Conservation (phyloP, 2,329 filamentous ascomycete genomes). For the Phoma herbarum region DNA sequence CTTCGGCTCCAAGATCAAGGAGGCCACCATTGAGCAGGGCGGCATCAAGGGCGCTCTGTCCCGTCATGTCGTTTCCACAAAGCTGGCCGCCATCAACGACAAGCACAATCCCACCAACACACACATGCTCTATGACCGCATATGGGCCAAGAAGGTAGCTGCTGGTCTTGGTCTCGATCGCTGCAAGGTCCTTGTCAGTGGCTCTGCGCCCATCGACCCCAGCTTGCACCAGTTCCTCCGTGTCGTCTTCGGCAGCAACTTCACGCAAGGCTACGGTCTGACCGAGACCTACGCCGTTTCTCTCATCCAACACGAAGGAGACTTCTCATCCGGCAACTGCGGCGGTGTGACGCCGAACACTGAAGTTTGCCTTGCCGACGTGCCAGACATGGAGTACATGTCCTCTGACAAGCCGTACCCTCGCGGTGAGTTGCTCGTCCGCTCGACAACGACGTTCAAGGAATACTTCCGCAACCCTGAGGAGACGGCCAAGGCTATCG, state of each 20-base stretch:
- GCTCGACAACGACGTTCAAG: conserved; percentile 80
- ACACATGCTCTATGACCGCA: conserved; percentile 80
- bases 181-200: conserved; percentile 78
- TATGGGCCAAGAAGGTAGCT: conserved; percentile 90
- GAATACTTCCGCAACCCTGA: conserved; percentile 92
- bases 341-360: conserved; percentile 72
- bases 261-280: conserved; percentile 89
- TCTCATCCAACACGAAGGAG: conserved; percentile 72
- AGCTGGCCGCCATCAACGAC: conserved; percentile 79
- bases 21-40: conserved; percentile 77
- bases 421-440: conserved; percentile 86
- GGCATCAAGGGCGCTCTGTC: conserved; percentile 85
- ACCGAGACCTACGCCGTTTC: conserved; percentile 90
- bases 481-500: conserved; percentile 83
- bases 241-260: conserved; percentile 78
- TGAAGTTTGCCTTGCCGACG: conserved; percentile 83
- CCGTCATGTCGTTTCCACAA: conserved; percentile 78
- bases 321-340: conserved; percentile 82
- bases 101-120: conserved; percentile 77
- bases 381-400: conserved; percentile 93
- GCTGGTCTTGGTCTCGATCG: conserved; percentile 83
- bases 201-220: conserved; percentile 90
- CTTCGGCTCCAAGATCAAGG: conserved; percentile 83
- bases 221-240: conserved; percentile 88
- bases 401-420: conserved; percentile 87